Evolutionary conservation across 2,329 filamentous ascomycete species (phyloP), one percentile per base, ranked within the genome.

Genomic region (Fonsecaea multimorphosa): DNA sequence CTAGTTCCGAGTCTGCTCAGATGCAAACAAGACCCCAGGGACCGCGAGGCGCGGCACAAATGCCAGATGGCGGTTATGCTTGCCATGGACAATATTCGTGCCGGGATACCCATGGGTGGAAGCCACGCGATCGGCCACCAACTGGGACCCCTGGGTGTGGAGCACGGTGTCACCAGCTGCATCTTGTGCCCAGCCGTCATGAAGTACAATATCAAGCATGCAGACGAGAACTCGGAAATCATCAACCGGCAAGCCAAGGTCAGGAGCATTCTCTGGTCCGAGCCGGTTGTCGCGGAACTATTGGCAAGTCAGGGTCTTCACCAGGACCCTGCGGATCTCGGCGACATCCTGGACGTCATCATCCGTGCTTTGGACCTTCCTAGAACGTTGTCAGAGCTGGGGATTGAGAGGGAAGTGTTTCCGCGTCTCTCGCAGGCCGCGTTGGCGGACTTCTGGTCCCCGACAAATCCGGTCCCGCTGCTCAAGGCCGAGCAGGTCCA

Each of bases 141-240:
- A 74, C 77, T 85, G 0, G 83, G 83, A 0, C 84, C 85, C 0
- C 73, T 85, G 1, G 85, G 85, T 0, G 85, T 88, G 1, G 81
- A 83, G 0, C 85, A 88, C 71, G 85, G 86, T 7, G 85, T 86
- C 73, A 87, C 85, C 32, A 86, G 83, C 69, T 88, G 81, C 71
- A 81, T 83, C 44, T 76, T 85, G 55, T 78, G 83, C 38, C 85
- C 85, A 0, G 80, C 82, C 0, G 84, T 88, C 4, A 83, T 83
- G 72, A 83, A 82, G 71, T 87, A 79, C 71, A 88, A 87, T 62
- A 76, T 77, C 1, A 73, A 71, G 38, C 67, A 69, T 8, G 77
- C 77, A 1, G 81, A 80, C 31, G 58, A 34, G 12, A 44, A 61
- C 29, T 22, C 58, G 49, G 36, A 29, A 34, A 61, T 61, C 49